Conservation (phyloP, 2,329 filamentous ascomycete species). For the Cladophialophora yegresii region DNA sequence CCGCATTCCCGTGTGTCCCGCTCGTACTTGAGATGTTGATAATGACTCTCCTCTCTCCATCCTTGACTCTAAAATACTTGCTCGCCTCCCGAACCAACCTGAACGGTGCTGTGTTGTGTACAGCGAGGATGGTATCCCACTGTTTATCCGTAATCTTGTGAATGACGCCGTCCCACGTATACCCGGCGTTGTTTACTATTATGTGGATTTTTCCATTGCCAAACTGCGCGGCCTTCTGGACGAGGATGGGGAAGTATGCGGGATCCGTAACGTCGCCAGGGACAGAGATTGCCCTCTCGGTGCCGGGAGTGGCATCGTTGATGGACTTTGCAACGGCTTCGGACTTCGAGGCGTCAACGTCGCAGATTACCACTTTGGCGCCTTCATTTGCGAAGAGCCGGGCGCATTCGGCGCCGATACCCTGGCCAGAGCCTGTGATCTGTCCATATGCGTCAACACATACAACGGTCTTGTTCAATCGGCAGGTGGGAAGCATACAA, state of each 20-base stretch:
- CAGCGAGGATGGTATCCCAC: constrained; percentile 72
- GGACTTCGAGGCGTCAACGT: constrained; percentile 78
- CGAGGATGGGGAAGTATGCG: constrained; percentile 69
- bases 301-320: constrained; percentile 59
- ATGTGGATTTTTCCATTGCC: constrained; percentile 86
- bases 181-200: constrained; percentile 88
- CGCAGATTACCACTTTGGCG: constrained; percentile 78
- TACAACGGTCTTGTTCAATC: not conserved
- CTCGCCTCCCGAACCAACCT: constrained; percentile 76
- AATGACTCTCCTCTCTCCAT: constrained; percentile 74
- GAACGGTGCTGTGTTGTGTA: constrained; percentile 86
- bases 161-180: constrained; percentile 90
- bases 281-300: constrained; percentile 65
- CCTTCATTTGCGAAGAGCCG: constrained; percentile 84
- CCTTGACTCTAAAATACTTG: constrained; percentile 83
- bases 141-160: constrained; percentile 63
- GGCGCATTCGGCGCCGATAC: constrained; percentile 83
- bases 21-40: constrained; percentile 83
- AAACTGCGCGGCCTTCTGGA: constrained; percentile 74
- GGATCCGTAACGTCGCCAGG: constrained; percentile 74
- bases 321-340: constrained; percentile 68
- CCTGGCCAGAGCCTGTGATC: constrained; percentile 81
- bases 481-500: constrained; percentile 43
- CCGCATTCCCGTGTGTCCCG: constrained; percentile 82
- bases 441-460: not conserved